These are phyloP conservation scores for Cryptosporidium felis DNA, from an alignment of 169 alveolate genomes.

Conservation along the genomic window DNA sequence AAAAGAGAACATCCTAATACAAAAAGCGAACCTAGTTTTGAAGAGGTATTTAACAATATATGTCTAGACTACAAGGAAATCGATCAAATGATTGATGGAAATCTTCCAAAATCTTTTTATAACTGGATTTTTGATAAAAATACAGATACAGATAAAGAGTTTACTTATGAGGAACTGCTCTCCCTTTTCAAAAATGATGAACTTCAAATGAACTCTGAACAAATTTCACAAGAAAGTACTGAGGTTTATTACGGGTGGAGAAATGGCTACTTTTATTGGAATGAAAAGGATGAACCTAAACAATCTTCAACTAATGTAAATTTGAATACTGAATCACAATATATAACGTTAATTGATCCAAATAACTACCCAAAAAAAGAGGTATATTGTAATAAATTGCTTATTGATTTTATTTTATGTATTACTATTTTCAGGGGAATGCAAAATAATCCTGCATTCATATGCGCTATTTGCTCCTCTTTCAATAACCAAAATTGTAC, in stretches of 20 bases:
- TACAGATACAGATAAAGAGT: background rate
- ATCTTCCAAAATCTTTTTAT: conserved; percentile 56
- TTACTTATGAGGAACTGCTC: background rate
- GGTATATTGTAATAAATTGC: background rate
- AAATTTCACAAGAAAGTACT: background rate
- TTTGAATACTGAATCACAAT: background rate
- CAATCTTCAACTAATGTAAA: background rate
- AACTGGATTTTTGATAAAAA: background rate
- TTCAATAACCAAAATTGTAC: background rate
- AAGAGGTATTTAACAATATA: conserved; percentile 13
- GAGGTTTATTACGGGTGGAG: background rate
- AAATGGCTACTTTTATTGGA: conserved; percentile 45
- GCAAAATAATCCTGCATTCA: conserved; percentile 24
- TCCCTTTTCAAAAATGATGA: background rate
- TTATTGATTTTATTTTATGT: conserved; percentile 32
- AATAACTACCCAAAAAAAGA: conserved; percentile 44
- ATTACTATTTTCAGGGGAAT: conserved; percentile 11
- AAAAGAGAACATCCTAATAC: conserved; percentile 7
- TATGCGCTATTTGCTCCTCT: conserved; percentile 44
- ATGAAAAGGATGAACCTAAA: background rate
- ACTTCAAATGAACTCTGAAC: background rate
- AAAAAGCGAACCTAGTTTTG: background rate
- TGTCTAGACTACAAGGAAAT: conserved; percentile 30
- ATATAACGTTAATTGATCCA: conserved; percentile 51
- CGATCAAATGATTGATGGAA: background rate